phyloP scores from a whole-genome alignment of 345 rosid species.

The Brassica incana region DNA sequence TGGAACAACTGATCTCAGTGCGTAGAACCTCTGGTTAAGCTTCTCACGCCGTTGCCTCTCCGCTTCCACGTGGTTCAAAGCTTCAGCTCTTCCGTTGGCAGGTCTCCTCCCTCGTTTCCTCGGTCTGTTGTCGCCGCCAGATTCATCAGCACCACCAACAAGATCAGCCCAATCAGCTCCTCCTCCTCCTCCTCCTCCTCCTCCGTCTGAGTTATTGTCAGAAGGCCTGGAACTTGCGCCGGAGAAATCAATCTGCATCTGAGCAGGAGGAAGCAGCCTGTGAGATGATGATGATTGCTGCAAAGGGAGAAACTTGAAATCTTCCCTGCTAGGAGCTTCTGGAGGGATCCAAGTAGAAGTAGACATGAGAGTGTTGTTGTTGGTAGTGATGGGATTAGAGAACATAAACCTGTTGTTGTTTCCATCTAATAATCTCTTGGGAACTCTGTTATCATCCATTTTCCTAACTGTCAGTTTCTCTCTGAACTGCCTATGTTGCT shows the following conservation, averaged over 20 bases:
- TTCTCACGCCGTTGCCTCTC: conserved; percentile 84
- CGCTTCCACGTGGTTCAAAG: conserved; percentile 68
- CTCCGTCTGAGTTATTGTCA: conserved; percentile 84
- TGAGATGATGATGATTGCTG: conserved; percentile 40
- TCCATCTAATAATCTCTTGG: conserved; percentile 55
- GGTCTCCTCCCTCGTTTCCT: conserved; percentile 67
- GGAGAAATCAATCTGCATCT: conserved; percentile 91
- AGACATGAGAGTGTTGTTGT: conserved; percentile 51
- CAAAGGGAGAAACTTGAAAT: conserved; percentile 51
- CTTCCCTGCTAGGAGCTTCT: conserved; percentile 40
- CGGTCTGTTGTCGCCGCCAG: conserved; percentile 52
- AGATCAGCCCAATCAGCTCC: conserved; percentile 61
- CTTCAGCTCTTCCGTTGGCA: conserved; percentile 39
- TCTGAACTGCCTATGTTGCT: conserved; percentile 53
- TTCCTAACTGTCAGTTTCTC: conserved; percentile 88
- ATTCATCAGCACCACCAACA: conserved; percentile 49
- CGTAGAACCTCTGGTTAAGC: conserved; percentile 73
- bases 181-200: conserved; percentile 85
- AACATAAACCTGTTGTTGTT: conserved; percentile 42
- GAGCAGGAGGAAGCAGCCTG: conserved; percentile 47
- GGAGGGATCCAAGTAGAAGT: conserved; percentile 64
- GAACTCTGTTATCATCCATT: conserved; percentile 66
- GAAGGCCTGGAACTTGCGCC: conserved; percentile 76
- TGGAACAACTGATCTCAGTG: conserved; percentile 82
- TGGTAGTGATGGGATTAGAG: conserved; percentile 23